Base-by-base conservation (phyloP, 208 protist species). In the Leishmania braziliensis region DNA sequence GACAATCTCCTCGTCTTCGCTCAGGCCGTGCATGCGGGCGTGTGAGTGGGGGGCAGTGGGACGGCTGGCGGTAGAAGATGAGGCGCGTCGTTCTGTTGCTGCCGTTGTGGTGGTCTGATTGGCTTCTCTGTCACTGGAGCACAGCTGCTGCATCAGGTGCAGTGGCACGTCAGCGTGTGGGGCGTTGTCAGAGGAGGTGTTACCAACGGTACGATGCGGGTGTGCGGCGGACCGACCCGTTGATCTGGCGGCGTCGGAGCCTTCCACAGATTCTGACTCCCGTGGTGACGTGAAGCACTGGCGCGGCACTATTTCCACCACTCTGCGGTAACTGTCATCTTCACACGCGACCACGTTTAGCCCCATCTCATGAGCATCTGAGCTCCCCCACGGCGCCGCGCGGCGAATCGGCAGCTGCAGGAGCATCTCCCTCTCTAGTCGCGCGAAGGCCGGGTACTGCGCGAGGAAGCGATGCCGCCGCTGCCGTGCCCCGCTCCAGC, bases 401-500 rank as follows among this genome's bases (percentile, higher is more conserved):
- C 0, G 46, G 46, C 46, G 20, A 23, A 23, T 62, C 18, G 5
- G 10, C 56, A n/a, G 58, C 5, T 2, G 58, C 58, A 33, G 58
- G 58, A 3, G 23, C 58, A 63, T 33, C 8, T 8, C 58, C 0
- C 23, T 63, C 58, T 63, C 58, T 9, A 23, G 58, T 23, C 9
- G 26, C 26, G 58, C 58, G 23, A 63, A 23, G 58, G 58, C 18
- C n/a, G 58, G 58, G 58, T 63, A 63, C 58, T 75, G 36, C 48
- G 50, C 48, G 29, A 63, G n/a, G 76, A 69, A 65, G 54, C 76
- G 76, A 18, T 68, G 81, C 18, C 81, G 69, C 0, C 81, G 81
- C 71, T 84, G 81, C 70, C 8, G 51, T n/a, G 36, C 66, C 2
- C 81, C 81, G 62, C 81, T 84, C 81, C 81, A 84, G 1, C 81